These are phyloP conservation scores for Lachnellula cervina DNA, from an alignment of 2,329 filamentous ascomycete species.

Conservation along the genomic window DNA sequence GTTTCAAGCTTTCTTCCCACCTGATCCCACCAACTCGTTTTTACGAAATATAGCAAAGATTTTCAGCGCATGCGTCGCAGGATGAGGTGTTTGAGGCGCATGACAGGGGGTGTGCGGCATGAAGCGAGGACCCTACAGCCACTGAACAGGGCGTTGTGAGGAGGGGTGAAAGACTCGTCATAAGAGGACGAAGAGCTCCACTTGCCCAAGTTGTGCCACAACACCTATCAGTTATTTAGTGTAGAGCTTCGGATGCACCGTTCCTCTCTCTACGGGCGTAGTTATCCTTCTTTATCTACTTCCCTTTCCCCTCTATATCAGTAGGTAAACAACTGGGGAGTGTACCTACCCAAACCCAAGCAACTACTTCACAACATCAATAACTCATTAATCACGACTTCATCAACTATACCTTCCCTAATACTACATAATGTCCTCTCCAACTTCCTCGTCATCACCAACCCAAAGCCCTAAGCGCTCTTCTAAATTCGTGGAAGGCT, in stretches of 20 bases:
- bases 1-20: background rate
- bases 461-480: conserved; percentile 2
- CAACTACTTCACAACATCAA: background rate
- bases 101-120: background rate
- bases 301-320: too few relatives aligned
- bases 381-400: background rate
- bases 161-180: background rate
- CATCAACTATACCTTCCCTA: background rate
- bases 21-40: background rate
- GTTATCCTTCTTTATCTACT: too few relatives aligned
- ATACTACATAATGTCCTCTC: background rate
- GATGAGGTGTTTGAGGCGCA: background rate
- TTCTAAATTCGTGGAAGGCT: conserved; percentile 13
- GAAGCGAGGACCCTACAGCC: background rate
- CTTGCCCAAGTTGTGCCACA: background rate
- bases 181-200: background rate
- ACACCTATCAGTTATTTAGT: background rate
- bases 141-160: background rate
- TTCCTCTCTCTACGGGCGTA: background rate
- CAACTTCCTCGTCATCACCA: background rate
- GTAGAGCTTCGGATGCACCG: background rate
- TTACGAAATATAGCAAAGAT: background rate
- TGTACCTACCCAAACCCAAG: too few relatives aligned
- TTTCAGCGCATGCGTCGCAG: background rate
- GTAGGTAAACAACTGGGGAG: too few relatives aligned